Percentiles rank a stretch among this genome's conserved stretches.
Conservation (phyloP, 495 filamentous ascomycete genomes). For the Penicillium alfredii region DNA sequence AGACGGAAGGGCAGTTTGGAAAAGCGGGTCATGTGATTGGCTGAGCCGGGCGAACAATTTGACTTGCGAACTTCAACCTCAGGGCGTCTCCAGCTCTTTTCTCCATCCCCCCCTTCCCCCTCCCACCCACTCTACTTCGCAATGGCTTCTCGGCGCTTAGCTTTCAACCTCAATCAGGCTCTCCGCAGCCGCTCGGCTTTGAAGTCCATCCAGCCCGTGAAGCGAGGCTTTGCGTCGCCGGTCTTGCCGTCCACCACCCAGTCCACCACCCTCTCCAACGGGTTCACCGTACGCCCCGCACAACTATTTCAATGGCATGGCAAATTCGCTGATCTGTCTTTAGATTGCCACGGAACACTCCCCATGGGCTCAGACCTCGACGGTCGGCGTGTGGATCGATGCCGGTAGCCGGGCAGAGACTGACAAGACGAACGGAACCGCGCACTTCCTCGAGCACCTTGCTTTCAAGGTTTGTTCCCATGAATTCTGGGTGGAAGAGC, state of each 20-base stretch:
- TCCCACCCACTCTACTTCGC: slow-evolving; percentile 30
- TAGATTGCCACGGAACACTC: slow-evolving; percentile 98
- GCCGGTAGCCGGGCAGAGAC: slow-evolving; percentile 97
- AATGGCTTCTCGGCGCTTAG: slow-evolving; percentile 95
- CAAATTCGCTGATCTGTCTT: slow-evolving; percentile 33
- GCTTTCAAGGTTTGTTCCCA: slow-evolving; percentile 79
- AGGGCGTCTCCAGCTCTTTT: slow-evolving; percentile 38
- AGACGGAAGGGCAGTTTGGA: slow-evolving; percentile 36
- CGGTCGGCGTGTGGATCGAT: slow-evolving; percentile 98
- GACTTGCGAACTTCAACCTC: slow-evolving; percentile 49
- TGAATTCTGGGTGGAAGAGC: slow-evolving; percentile 2
- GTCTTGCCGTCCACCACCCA: slow-evolving; percentile 76
- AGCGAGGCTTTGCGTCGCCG: slow-evolving; percentile 81
- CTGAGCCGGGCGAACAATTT: slow-evolving; percentile 45
- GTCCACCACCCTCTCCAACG: slow-evolving; percentile 93
- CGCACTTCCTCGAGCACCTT: slow-evolving; percentile 98
- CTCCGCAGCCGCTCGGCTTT: slow-evolving; percentile 75
- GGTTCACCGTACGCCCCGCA: slow-evolving; percentile 72
- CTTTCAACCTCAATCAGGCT: slow-evolving; percentile 79
- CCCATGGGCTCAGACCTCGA: slow-evolving; percentile 96
- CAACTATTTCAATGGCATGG: slow-evolving; percentile 21
- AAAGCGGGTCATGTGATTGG: slow-evolving; percentile 49
- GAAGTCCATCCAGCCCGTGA: slow-evolving; percentile 63
- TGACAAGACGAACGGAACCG: slow-evolving; percentile 96
- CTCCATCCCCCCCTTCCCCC: slow-evolving; percentile 28